Base-by-base conservation (phyloP, 257 asterid species). In the Orobanche coerulescens region DNA sequence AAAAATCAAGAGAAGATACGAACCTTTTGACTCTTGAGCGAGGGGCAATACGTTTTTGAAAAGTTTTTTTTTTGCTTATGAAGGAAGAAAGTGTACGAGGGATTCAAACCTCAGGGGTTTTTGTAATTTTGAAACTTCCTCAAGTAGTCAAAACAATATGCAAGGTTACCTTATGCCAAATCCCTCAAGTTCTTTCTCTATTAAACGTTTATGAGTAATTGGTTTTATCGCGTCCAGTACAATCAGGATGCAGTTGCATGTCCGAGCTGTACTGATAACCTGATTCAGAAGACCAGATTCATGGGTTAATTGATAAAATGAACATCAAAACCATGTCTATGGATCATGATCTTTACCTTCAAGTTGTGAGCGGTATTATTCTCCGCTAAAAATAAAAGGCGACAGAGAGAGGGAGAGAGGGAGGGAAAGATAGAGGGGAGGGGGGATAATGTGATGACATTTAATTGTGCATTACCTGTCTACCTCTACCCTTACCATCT, bases 401-500 rank as follows among this genome's bases (percentile, higher is more conserved):
- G 26, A 34, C 10, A 26, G 10, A 1, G 26, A 30, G 18, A 24
- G 2, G 39, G 23, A 36, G 42, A 36, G 42, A 36, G 42, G 6
- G 42, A 36, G 12, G 13, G 19, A 12, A 13, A 42, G 4, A 16
- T n/a, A 13, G 24, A 13, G 19, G 25, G 36, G 46, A 26, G 11
- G 63, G 16, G 18, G 7, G 40, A 39, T 37, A 51, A 47, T 39
- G 1, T 28, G 15, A 2, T 30, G 55, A 25, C 25, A 50, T 59
- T 42, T 13, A 47, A 43, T 46, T 16, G 69, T 63, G 16, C 4
- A 58, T 69, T 84, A 90, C 98, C 97, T 93, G 98, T 66, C 98
- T 89, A 78, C 98, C 98, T 86, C 98, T 84, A 60, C 98, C 98
- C 74, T 93, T 93, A 67, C 98, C 98, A 75, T 93, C 98, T 76